Evolutionary conservation across 2,329 filamentous ascomycete genomes (phyloP).

Genomic region (Microsporum canis): DNA sequence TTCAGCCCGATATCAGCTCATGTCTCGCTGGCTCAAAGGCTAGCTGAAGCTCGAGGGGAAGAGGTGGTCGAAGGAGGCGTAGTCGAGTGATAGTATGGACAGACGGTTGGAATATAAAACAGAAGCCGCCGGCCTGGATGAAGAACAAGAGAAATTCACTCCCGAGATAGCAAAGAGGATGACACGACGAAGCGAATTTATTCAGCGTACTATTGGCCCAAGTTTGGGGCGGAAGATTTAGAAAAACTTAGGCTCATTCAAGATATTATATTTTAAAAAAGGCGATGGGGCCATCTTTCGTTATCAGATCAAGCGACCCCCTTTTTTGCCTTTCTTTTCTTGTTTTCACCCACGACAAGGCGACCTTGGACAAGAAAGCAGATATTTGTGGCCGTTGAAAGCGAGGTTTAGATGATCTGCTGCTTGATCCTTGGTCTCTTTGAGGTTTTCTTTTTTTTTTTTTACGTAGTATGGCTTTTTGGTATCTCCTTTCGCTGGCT

Average conservation of each 20-base stretch:
- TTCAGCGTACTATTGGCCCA: not conserved
- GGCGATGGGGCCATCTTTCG: not conserved
- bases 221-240: not conserved
- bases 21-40: not conserved
- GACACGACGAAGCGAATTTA: not conserved
- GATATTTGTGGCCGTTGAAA: not conserved
- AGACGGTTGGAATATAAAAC: not conserved
- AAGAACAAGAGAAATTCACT: not conserved
- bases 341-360: not conserved
- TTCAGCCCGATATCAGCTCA: not conserved
- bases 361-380: not conserved
- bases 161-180: not conserved
- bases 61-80: not conserved
- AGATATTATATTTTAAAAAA: no score
- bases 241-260: not conserved
- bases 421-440: not conserved
- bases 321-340: not conserved
- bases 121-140: not conserved
- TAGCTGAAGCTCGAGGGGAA: not conserved
- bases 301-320: not conserved
- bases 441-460: not conserved
- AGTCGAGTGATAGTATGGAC: not conserved
- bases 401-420: not conserved
- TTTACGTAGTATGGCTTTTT: not conserved
- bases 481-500: not conserved